A percentile compares a stretch with the other conserved stretches of the same genome.
Conservation (phyloP, 179 eudicot species). For the Beta lomatogona region DNA sequence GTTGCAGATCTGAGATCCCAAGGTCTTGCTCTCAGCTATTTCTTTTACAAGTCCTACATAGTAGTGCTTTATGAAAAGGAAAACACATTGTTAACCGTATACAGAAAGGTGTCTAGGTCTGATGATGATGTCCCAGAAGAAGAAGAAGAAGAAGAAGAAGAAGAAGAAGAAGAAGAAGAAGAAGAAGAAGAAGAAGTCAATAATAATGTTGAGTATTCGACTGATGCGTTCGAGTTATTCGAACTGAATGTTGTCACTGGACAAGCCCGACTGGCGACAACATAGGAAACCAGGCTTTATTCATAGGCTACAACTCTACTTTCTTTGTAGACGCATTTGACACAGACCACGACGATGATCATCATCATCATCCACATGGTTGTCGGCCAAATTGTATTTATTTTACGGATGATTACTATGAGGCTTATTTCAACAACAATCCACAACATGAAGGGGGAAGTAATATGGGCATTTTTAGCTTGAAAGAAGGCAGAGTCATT, state of each 20-base stretch:
- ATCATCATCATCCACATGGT: neutral
- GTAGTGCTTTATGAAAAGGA: too few relatives aligned
- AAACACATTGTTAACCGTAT: neutral
- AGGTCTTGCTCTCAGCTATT: neutral
- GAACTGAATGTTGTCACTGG: neutral
- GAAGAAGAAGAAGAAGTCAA: too few relatives aligned
- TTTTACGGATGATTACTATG: neutral
- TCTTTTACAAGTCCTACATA: neutral
- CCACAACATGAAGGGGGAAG: neutral
- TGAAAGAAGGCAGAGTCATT: neutral
- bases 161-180: too few relatives aligned
- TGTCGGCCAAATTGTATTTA: neutral
- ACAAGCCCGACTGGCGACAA: too few relatives aligned
- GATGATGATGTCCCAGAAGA: too few relatives aligned
- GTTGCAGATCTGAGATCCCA: neutral
- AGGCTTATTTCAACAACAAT: neutral
- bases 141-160: too few relatives aligned
- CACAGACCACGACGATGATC: neutral
- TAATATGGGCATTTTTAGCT: constrained; percentile 1
- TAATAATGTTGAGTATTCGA: neutral
- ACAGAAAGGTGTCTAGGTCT: neutral
- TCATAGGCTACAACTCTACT: neutral
- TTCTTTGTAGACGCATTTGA: neutral
- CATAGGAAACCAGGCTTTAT: neutral
- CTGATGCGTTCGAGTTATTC: neutral